A percentile compares a stretch with the other conserved stretches of the same genome.
These are phyloP conservation scores for Mucor plumbeus DNA, from an alignment of 371 early-diverging fungal species.

Conservation along the genomic window DNA sequence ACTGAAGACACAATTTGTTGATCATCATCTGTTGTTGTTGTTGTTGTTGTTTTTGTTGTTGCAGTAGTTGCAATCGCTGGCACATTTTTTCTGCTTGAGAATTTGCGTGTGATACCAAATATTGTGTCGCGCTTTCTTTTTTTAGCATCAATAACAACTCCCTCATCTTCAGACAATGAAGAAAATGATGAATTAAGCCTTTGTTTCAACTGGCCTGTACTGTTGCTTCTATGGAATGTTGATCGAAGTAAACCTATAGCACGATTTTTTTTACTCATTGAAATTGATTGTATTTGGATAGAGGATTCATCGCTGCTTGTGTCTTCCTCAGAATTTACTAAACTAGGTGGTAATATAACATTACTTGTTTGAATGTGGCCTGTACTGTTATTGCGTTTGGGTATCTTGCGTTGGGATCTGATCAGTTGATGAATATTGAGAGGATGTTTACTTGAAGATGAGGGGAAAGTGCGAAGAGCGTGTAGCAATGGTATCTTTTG, in stretches of 20 bases:
- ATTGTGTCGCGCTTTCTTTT: constrained; percentile 22
- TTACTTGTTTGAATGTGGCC: neutral
- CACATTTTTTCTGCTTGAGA: constrained; percentile 10
- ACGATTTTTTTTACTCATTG: neutral
- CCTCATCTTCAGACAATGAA: constrained; percentile 9
- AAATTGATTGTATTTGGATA: neutral
- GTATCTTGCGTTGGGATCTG: constrained; percentile 10
- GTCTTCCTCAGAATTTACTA: constrained; percentile 5
- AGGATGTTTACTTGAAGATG: neutral
- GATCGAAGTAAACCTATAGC: constrained; percentile 17
- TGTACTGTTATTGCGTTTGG: neutral
- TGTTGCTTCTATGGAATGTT: constrained; percentile 16
- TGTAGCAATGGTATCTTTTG: constrained; percentile 8
- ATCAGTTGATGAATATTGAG: constrained; percentile 13
- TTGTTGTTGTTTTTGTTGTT: neutral
- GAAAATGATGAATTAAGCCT: neutral
- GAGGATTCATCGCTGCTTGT: neutral
- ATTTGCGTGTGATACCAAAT: constrained; percentile 21
- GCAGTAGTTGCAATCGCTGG: neutral
- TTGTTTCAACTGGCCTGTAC: constrained; percentile 6
- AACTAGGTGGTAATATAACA: neutral
- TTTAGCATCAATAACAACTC: neutral
- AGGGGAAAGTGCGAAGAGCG: constrained; percentile 9
- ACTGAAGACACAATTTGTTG: neutral
- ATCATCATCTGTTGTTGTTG: neutral